Evolutionary conservation across 2,329 filamentous ascomycete species (phyloP), one percentile per base, ranked within the genome.

Genomic region (Aspergillus pseudoviridinutans): DNA sequence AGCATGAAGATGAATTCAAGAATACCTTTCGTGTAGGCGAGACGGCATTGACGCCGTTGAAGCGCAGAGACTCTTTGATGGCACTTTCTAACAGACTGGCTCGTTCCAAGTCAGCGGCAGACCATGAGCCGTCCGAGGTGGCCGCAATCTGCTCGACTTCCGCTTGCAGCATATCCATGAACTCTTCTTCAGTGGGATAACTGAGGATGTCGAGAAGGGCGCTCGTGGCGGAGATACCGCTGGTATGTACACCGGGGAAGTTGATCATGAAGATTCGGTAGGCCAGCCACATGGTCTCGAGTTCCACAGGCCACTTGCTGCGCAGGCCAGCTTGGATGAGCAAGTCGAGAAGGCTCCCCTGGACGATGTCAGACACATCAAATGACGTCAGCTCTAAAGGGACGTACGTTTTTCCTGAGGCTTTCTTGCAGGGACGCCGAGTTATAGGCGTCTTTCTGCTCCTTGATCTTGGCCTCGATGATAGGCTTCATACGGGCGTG

Each of bases 261-360:
- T 60, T 60, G 41, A 60, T 56, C 58, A 60, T 60, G 47, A 60
- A 60, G 46, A 60, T 51, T 12, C 58, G 28, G 28, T 60, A 60
- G 5, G 58, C 56, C 17, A 60, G 35, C 58, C 58, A 60, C 58
- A 60, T 60, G 3, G 58, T 56, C 0, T 57, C 56, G 22, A 46
- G 32, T 42, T 60, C 58, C 10, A 60, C 56, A 12, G 58, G 56
- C 58, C 58, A 60, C 35, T 60, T 60, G 53, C 58, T 60, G 24
- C 56, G 56, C 1, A 60, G 50, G 7, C 58, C 58, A 5, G 56
- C 24, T 22, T 51, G 54, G 22, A 60, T 54, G 24, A 60, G 58
- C 50, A 60, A 17, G 29, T 60, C 58, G n/a, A 60, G 53, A 9
- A 60, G 56, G 27, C 50, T 56, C 10, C 53, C 58, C 50, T 60